Base-by-base conservation (phyloP, 2,329 filamentous ascomycete genomes). In the Pleurostoma richardsiae region DNA sequence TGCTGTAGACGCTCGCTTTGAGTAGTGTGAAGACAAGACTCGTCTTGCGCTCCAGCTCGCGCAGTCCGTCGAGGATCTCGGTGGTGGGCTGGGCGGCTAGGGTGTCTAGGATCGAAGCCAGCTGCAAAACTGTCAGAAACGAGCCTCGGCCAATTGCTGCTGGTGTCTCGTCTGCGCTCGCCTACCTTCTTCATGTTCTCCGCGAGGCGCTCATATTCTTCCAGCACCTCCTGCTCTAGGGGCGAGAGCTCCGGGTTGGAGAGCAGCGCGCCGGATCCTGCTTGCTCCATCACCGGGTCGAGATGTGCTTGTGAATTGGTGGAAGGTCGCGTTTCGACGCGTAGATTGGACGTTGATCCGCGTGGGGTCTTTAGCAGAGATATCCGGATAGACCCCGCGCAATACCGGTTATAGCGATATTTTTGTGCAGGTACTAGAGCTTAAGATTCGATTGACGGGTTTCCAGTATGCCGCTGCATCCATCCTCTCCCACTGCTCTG, bases 1-100 rank as follows among this genome's bases (percentile, higher is more conserved):
- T 99, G 63, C 88, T 95, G 72, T 99, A 99, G 53, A 99, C 94
- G 67, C 92, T 97, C 19, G 94, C 92, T 74, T 99, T 99, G 63
- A 99, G 78, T 63, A 97, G 70, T 52, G 94, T 99, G 68, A 95
- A 97, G 27, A 96, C 92, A 46, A 96, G 74, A 56, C 90, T 90
- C 40, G 92, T 96, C 75, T 97, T 96, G 57, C 94, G 79, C 74
- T 99, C 94, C 46, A 99, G 74, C 40, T 91, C 85, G 45, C 94
- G 77, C 57, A 99, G 75, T 6, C 88, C 86, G 65, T 99, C 90
- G 45, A 95, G 77, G 48, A 95, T 91, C 55, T 88, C 89, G 5
- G 86, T 85, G 27, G 89, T 85, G 0, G 91, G 87, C 29, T 82
- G 79, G 40, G 80, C 77, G 19, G 80, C 84, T 52, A 88, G 84